phyloP scores from a whole-genome alignment of 768 basidiomycete species.

The Vararia minispora region DNA sequence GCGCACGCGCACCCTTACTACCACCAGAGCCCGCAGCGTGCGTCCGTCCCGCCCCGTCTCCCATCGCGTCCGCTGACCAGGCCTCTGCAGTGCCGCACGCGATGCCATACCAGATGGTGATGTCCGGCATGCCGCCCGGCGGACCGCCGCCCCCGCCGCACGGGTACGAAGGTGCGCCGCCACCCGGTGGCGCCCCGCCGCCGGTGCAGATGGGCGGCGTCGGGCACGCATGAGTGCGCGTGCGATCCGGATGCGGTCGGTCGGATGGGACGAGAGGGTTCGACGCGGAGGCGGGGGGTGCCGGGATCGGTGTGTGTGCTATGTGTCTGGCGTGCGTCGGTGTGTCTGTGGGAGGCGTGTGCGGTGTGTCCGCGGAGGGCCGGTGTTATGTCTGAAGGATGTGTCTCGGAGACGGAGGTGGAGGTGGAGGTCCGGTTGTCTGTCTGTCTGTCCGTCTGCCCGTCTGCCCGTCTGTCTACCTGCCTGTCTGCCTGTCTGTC shows the following conservation, averaged over 20 bases:
- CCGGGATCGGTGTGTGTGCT: constrained; percentile 1
- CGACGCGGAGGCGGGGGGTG: constrained; percentile 1
- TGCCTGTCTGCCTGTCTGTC: too few species aligned
- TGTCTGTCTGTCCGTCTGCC: too few species aligned
- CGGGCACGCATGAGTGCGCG: constrained; percentile 40
- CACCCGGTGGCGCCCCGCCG: too few species aligned
- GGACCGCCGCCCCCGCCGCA: constrained; percentile 54
- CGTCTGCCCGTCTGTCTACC: too few species aligned
- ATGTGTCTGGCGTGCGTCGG: too few species aligned
- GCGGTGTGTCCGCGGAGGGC: too few species aligned
- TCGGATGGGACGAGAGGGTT: too few species aligned
- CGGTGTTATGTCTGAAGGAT: too few species aligned
- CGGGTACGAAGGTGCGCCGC: constrained; percentile 61
- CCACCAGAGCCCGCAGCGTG: constrained; percentile 84
- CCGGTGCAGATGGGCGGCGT: constrained; percentile 69
- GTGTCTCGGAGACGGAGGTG: too few species aligned
- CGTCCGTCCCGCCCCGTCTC: constrained; percentile 17
- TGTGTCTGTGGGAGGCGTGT: too few species aligned
- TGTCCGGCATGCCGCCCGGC: constrained; percentile 72
- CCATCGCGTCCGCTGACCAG: constrained; percentile 10
- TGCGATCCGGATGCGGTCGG: background rate
- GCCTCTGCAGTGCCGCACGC: constrained; percentile 62
- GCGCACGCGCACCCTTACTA: constrained; percentile 82
- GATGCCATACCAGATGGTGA: constrained; percentile 87
- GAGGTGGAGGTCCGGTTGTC: too few species aligned